Evolutionary conservation across 2,329 filamentous ascomycete genomes (phyloP).

Genomic region (Beauveria sp.): DNA sequence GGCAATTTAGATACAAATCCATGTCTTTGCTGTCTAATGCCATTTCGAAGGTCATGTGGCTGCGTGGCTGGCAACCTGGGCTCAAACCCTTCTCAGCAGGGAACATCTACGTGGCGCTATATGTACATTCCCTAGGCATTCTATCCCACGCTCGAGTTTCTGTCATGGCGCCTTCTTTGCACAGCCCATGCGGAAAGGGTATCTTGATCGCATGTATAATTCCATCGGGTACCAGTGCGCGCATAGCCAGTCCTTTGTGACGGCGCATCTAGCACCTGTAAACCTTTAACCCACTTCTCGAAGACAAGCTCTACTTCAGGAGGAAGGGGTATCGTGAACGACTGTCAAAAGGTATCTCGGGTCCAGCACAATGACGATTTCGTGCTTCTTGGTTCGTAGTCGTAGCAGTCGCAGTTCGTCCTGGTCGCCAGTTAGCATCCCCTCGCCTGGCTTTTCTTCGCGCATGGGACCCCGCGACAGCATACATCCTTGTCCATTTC

Average conservation of each 20-base stretch:
- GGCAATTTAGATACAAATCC: background rate
- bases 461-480: background rate
- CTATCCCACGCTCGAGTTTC: too few relatives aligned
- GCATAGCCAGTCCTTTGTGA: background rate
- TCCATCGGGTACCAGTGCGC: background rate
- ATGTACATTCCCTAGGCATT: background rate
- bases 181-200: background rate
- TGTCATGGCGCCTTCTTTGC: background rate
- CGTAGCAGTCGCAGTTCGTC: slow-evolving; percentile 72
- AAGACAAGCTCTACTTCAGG: slow-evolving; percentile 30
- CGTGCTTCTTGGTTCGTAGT: slow-evolving; percentile 75
- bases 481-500: slow-evolving; percentile 63
- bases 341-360: slow-evolving; percentile 71
- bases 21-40: background rate
- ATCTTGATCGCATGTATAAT: background rate
- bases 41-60: background rate
- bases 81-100: background rate
- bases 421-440: slow-evolving; percentile 29
- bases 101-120: background rate
- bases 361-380: slow-evolving; percentile 77
- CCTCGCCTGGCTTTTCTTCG: background rate
- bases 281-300: background rate
- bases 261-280: background rate
- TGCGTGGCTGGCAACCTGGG: background rate
- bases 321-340: slow-evolving; percentile 71